A percentile compares a stretch with the other conserved stretches of the same genome.
Evolutionary conservation across 169 alveolate species (phyloP).

Genomic region (Plasmodium adleri): DNA sequence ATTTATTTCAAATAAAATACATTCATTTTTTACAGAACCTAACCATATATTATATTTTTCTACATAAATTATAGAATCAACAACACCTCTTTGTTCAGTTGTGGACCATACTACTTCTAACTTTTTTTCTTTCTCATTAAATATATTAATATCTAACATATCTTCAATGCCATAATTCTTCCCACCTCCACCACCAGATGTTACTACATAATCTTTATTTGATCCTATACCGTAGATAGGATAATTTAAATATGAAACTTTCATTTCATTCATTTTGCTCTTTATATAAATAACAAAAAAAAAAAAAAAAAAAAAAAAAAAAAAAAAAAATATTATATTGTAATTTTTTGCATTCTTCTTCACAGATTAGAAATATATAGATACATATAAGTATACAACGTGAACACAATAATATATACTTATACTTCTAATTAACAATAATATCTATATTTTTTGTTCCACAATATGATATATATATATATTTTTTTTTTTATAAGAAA

Average conservation of each 20-base stretch:
- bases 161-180: slow-evolving; percentile 84
- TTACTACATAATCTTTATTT: slow-evolving; percentile 80
- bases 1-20: slow-evolving; percentile 80
- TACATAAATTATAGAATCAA: slow-evolving; percentile 26
- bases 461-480: background rate
- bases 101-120: slow-evolving; percentile 59
- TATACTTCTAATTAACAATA: background rate
- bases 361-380: background rate
- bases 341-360: no score
- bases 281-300: background rate
- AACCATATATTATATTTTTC: slow-evolving; percentile 83
- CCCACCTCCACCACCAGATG: slow-evolving; percentile 91
- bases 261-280: slow-evolving; percentile 56
- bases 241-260: slow-evolving; percentile 60
- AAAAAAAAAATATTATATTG: no score
- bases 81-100: slow-evolving; percentile 72
- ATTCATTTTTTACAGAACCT: slow-evolving; percentile 81
- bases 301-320: no score
- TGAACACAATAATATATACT: background rate
- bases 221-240: slow-evolving; percentile 80
- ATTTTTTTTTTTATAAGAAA: background rate
- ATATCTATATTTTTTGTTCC: background rate
- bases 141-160: slow-evolving; percentile 76
- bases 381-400: background rate
- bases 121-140: slow-evolving; percentile 48